Conservation (phyloP, 2,329 filamentous ascomycete species). For the Neofusicoccum umdonicola region DNA sequence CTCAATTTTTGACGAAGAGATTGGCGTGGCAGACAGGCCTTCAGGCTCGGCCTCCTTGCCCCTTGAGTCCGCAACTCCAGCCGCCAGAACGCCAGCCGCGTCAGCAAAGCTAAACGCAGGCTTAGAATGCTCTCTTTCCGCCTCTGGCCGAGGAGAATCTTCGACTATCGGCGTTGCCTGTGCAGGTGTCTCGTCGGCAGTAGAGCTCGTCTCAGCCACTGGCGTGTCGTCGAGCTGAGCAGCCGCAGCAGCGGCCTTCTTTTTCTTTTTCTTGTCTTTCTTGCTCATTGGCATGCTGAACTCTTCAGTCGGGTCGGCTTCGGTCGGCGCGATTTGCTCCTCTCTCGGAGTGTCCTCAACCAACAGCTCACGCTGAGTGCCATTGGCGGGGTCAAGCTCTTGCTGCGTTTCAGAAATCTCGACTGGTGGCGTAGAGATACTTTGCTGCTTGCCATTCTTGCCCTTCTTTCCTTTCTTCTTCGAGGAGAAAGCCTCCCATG, state of each 20-base stretch:
- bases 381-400: background rate
- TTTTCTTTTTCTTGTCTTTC: conserved; percentile 22
- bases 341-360: conserved; percentile 7
- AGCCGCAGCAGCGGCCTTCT: conserved; percentile 19
- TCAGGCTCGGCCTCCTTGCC: background rate
- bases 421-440: conserved; percentile 19
- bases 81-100: background rate
- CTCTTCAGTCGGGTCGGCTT: background rate
- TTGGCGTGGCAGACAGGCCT: background rate
- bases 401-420: background rate
- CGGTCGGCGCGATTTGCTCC: background rate
- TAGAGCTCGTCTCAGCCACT: background rate
- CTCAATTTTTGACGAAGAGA: background rate
- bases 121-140: background rate
- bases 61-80: background rate
- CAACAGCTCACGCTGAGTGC: background rate
- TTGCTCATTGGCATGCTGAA: conserved; percentile 9
- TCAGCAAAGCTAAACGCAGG: background rate
- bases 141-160: background rate
- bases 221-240: background rate
- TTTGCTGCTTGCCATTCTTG: conserved; percentile 26
- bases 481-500: background rate
- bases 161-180: background rate
- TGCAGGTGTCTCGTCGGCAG: background rate
- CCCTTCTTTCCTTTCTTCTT: conserved; percentile 30